Evolutionary conservation across 2,329 filamentous ascomycete species (phyloP).

Genomic region (Juglanconis sp.): DNA sequence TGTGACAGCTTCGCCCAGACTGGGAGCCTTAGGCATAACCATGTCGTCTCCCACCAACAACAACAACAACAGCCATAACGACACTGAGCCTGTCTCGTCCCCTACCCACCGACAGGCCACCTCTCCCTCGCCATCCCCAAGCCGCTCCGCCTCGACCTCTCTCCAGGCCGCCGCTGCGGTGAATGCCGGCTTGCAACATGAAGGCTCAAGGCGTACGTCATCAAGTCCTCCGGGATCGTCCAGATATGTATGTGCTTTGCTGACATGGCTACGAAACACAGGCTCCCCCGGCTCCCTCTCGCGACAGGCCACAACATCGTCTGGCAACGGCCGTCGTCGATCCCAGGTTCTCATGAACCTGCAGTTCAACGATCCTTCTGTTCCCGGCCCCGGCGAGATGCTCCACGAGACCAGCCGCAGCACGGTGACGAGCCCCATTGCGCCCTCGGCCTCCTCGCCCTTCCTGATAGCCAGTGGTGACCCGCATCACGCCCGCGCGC

Average conservation of each 20-base stretch:
- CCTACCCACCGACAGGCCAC: constrained; percentile 29
- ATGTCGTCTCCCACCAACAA: constrained; percentile 30
- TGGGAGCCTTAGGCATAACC: constrained; percentile 32
- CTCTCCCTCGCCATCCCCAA: constrained; percentile 57
- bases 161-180: constrained; percentile 74
- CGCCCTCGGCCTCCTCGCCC: constrained; percentile 23
- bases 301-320: constrained; percentile 14
- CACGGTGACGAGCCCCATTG: constrained; percentile 25
- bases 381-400: constrained; percentile 70
- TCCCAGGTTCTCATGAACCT: constrained; percentile 71
- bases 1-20: constrained; percentile 32
- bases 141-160: constrained; percentile 63
- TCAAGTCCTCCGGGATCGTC: background rate
- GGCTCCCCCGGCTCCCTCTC: constrained; percentile 17
- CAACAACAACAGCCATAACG: constrained; percentile 15
- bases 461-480: constrained; percentile 43
- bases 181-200: constrained; percentile 71
- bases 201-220: constrained; percentile 54
- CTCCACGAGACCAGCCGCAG: constrained; percentile 42
- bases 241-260: constrained; percentile 19
- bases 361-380: constrained; percentile 66
- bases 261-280: background rate
- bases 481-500: constrained; percentile 63
- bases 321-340: constrained; percentile 51
- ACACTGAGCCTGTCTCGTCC: constrained; percentile 23